Evolutionary conservation across 148 eudicot species (phyloP).

Genomic region (Fagopyrum tataricum): DNA sequence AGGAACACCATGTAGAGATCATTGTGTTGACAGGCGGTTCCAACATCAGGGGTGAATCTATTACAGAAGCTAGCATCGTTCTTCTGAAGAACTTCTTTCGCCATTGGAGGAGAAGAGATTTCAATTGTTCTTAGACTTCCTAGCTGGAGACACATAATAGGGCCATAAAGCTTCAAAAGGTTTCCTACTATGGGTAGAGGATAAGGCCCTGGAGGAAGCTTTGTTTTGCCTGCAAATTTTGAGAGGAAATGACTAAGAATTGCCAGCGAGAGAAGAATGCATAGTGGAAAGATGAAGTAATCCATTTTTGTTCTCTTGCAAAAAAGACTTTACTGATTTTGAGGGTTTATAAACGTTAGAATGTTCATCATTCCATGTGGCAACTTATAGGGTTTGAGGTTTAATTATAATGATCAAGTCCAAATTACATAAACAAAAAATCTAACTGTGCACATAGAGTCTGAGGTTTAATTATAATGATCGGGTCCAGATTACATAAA

Average conservation of each 20-base stretch:
- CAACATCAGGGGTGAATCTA: conserved; percentile 21
- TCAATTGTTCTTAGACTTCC: conserved; percentile 33
- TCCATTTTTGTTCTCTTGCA: not conserved
- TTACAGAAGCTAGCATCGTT: conserved; percentile 34
- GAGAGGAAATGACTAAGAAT: not conserved
- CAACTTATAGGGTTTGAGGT: too few species aligned
- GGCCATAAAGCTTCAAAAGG: conserved; percentile 37
- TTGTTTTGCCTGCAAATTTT: not conserved
- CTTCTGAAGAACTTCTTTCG: conserved; percentile 46
- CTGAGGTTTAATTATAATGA: too few species aligned
- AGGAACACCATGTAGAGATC: conserved; percentile 19
- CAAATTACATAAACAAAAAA: too few species aligned
- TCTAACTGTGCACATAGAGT: too few species aligned
- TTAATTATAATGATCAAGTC: too few species aligned
- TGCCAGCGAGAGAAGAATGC: not conserved
- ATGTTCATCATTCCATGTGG: too few species aligned
- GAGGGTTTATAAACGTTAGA: too few species aligned
- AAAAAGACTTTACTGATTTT: too few species aligned
- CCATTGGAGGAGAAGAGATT: conserved; percentile 34
- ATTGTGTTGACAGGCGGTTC: conserved; percentile 28
- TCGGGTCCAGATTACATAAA: too few species aligned
- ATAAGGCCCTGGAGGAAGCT: conserved; percentile 35
- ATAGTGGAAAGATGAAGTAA: not conserved
- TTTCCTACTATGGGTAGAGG: conserved; percentile 43
- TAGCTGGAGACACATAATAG: conserved; percentile 34